Base-by-base conservation (phyloP, 306 rosid species). In the Malus asiatica region DNA sequence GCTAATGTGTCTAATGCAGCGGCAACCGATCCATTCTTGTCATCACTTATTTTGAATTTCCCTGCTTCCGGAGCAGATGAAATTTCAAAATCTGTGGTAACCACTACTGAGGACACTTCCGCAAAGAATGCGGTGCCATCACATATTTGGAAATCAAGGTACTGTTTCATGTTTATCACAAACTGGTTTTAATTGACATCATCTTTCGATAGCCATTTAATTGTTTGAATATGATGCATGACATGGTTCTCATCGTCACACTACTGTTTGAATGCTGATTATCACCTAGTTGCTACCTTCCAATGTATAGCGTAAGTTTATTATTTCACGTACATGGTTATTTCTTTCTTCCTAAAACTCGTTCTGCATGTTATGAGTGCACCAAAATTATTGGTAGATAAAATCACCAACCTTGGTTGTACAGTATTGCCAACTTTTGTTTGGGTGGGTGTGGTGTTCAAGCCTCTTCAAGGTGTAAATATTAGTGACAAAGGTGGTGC, bases 141-240 rank as follows among this genome's bases (percentile, higher is more conserved):
- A 1, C 98, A 88, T 73, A 90, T 89, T 19, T 92, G 98, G 99
- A 90, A 92, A 86, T 86, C 97, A 84, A 96, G 98, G 98, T 95
- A 80, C 29, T 51, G 76, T 74, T 82, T 81, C 53, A 16, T 42
- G 32, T 25, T 44, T 62, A 67, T 74, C 32, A 64, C 51, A 65
- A 29, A 68, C 5, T 11, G 19, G 5, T 48, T 44, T 29, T 32
- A 27, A 78, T 51, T 42, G 73, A 46, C 30, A 5, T 15, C 52
- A 20, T 29, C 59, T 70, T 27, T 62, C 53, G 16, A 3, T 74
- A 12, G 27, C 46, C 30, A n/a, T 22, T 40, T 38, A 16, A 29
- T 48, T 74, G 58, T 58, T 48, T 68, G 20, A n/a, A 68, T 29
- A 51, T 25, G 61, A 70, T 83, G 60, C 48, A 19, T 32, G 13